These are phyloP conservation scores for Candida sp. DNA, from an alignment of 1,139 yeast genomes.

Conservation along the genomic window DNA sequence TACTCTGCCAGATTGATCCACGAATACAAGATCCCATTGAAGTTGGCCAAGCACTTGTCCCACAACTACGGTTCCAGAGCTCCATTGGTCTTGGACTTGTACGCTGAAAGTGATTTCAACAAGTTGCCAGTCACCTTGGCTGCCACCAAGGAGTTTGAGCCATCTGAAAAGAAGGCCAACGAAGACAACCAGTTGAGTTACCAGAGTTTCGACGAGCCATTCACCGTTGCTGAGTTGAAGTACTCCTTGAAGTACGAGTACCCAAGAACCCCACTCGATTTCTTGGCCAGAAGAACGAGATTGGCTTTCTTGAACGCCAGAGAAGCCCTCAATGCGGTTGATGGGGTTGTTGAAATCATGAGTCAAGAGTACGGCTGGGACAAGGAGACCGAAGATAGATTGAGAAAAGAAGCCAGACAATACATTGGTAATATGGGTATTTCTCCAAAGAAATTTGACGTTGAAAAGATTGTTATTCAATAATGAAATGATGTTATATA, in stretches of 20 bases:
- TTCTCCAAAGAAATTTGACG: constrained; percentile 17
- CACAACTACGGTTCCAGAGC: constrained; percentile 93
- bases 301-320: constrained; percentile 90
- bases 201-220: constrained; percentile 78
- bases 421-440: constrained; percentile 61
- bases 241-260: constrained; percentile 86
- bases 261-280: constrained; percentile 87
- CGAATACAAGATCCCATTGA: constrained; percentile 73
- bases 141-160: constrained; percentile 35
- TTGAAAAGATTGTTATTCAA: constrained; percentile 13
- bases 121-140: constrained; percentile 69
- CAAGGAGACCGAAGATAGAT: constrained; percentile 57
- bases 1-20: constrained; percentile 84
- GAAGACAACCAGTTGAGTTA: constrained; percentile 43
- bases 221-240: constrained; percentile 89
- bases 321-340: constrained; percentile 82
- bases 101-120: constrained; percentile 54
- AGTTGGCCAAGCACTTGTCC: constrained; percentile 82
- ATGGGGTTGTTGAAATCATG: constrained; percentile 87
- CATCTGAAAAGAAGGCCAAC: constrained; percentile 37
- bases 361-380: constrained; percentile 81
- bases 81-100: constrained; percentile 73
- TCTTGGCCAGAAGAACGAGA: constrained; percentile 92
- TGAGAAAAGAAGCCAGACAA: constrained; percentile 55
- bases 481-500: constrained; percentile 6